Evolutionary conservation across 139 green algal genomes (phyloP).

Genomic region (Mesotaenium endlicherianum): DNA sequence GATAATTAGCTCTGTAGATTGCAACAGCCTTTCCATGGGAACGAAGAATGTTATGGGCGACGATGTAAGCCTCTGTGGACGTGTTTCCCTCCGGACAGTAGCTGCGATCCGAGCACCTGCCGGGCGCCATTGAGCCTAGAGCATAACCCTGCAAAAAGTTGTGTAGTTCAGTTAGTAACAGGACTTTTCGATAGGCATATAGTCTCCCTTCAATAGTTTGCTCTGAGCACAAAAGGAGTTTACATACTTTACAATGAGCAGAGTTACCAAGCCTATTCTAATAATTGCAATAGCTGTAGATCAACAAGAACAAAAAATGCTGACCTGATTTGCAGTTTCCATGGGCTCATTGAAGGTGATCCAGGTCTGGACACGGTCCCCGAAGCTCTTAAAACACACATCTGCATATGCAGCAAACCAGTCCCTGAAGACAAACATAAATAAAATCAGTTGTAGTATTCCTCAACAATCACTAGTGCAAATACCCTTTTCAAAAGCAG

Average conservation of each 20-base stretch:
- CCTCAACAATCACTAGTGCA: too few relatives aligned
- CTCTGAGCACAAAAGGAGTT: too few relatives aligned
- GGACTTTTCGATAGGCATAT: too few relatives aligned
- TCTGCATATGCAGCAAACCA: conserved; percentile 18
- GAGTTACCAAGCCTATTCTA: too few relatives aligned
- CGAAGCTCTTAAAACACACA: conserved; percentile 23
- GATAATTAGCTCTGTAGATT: conserved; percentile 51
- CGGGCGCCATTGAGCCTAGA: conserved; percentile 27
- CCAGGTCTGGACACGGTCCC: conserved; percentile 28
- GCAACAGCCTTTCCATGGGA: conserved; percentile 55
- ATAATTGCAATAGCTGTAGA: too few relatives aligned
- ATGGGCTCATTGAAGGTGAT: conserved; percentile 34
- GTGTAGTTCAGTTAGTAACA: too few relatives aligned
- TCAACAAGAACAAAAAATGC: too few relatives aligned
- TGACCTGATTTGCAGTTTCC: conserved; percentile 14
- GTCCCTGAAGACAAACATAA: too few relatives aligned
- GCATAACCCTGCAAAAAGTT: conserved; percentile 47
- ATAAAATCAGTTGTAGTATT: too few relatives aligned
- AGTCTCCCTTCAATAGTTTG: too few relatives aligned
- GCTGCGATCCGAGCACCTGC: conserved; percentile 34
- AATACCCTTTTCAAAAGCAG: too few relatives aligned
- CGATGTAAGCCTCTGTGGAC: conserved; percentile 56
- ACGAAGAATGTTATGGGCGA: conserved; percentile 56
- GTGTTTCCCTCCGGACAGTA: conserved; percentile 35
- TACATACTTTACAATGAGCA: too few relatives aligned